Base-by-base conservation (phyloP, 441 rosid genomes). In the Euphorbia neoarborescens region DNA sequence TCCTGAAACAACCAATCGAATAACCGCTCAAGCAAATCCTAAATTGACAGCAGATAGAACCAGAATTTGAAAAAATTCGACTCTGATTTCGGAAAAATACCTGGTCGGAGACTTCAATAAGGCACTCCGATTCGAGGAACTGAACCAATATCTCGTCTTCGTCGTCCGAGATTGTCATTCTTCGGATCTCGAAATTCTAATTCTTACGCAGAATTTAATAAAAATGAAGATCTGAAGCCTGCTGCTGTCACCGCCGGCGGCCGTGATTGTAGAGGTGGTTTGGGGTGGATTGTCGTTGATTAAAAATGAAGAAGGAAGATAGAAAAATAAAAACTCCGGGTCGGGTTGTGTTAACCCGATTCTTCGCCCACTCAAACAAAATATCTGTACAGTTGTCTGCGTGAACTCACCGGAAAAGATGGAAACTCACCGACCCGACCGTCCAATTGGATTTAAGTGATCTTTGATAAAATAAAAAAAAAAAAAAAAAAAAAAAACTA, bases 51-150 rank as follows among this genome's bases (percentile, higher is more conserved):
- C 46, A 12, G 7, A 3, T 0, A 24, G 12, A 38, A 19, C 19
- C 15, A 0, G 15, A 19, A 17, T 14, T 20, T 24, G 4, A 38
- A 40, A 6, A 44, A 11, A 32, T 19, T 24, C 19, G 19, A 42
- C 50, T 8, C 3, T 32, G 46, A 53, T 8, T 13, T 20, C 38
- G n/a, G 22, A 69, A 64, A 71, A 22, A 56, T 25, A 76, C 86
- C 78, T 62, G 71, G 40, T 82, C 85, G 69, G 79, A 57, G 64
- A 68, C 79, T 78, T 83, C 87, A 72, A 85, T 80, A 58, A 89
- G 84, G 74, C 88, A 87, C 81, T 92, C 94, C 37, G 97, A 86
- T 75, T 92, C 98, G 22, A 92, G 90, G 79, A 89, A 88, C 4
- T 84, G 81, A 40, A 94, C 92, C 53, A 89, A 80, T 22, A 50